Percentiles rank a stretch among this genome's conserved stretches.
Evolutionary conservation across 2,329 filamentous ascomycete genomes (phyloP).

Genomic region (Trichoderma hamatum): DNA sequence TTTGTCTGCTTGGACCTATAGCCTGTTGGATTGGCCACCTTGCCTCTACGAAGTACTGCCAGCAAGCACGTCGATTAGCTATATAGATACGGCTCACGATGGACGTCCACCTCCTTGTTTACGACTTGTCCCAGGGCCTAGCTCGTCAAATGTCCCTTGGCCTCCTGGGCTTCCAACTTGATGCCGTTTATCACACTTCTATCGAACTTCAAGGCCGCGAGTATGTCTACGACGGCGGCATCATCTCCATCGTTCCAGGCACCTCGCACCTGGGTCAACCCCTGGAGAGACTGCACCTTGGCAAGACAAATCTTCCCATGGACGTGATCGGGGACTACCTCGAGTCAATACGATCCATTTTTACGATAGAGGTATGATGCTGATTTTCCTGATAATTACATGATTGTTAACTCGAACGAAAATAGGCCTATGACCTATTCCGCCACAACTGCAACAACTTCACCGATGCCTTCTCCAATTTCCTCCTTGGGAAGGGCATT

Average conservation of each 20-base stretch:
- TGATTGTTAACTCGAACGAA: background rate
- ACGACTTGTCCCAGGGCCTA: conserved; percentile 71
- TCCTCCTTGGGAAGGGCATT: conserved; percentile 85
- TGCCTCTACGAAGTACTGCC: background rate
- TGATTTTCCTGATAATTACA: background rate
- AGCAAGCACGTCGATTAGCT: background rate
- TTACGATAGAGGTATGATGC: conserved; percentile 69
- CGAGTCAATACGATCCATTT: conserved; percentile 78
- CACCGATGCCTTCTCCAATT: conserved; percentile 87
- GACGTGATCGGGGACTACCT: conserved; percentile 87
- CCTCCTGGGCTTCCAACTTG: conserved; percentile 65
- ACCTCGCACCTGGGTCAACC: conserved; percentile 85
- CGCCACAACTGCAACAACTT: conserved; percentile 98
- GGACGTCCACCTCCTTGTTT: conserved; percentile 77
- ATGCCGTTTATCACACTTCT: conserved; percentile 94
- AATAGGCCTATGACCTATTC: conserved; percentile 81
- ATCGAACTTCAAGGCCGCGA: conserved; percentile 83
- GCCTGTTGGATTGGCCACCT: background rate
- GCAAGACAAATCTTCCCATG: conserved; percentile 74
- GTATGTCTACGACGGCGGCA: conserved; percentile 86
- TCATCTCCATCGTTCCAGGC: conserved; percentile 79
- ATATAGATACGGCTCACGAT: conserved; percentile 47
- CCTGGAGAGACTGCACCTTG: conserved; percentile 74
- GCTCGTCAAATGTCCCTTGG: conserved; percentile 59
- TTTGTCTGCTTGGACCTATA: background rate